Evolutionary conservation across 768 basidiomycete genomes (phyloP).

Genomic region (Heimioporus sp.): DNA sequence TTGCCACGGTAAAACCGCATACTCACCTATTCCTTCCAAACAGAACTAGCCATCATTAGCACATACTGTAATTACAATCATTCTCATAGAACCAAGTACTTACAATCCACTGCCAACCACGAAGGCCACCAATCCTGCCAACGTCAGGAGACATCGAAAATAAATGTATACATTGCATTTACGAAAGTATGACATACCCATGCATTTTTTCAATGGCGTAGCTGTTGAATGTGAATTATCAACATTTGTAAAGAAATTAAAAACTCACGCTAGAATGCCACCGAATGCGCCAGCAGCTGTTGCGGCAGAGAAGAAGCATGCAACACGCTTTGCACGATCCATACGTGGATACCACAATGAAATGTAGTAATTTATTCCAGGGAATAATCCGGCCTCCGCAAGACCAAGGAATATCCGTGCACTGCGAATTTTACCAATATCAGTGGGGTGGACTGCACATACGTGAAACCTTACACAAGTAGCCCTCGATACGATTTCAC

Average conservation of each 20-base stretch:
- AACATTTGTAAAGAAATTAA: not conserved
- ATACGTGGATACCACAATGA: conserved; percentile 58
- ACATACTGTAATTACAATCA: not conserved
- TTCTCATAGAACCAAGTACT: conserved; percentile 2
- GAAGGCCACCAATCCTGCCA: conserved; percentile 29
- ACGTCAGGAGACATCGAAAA: not conserved
- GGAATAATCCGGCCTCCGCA: conserved; percentile 44
- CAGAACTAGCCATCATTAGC: conserved; percentile 27
- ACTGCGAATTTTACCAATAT: conserved; percentile 12
- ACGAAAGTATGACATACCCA: conserved; percentile 29
- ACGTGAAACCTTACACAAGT: conserved; percentile 24
- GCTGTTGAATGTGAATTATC: conserved; percentile 19
- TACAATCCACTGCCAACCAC: conserved; percentile 41
- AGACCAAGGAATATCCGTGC: conserved; percentile 44
- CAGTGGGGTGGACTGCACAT: no score
- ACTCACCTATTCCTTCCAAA: conserved; percentile 24
- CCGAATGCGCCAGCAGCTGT: conserved; percentile 50
- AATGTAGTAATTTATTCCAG: conserved; percentile 41
- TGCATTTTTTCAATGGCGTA: conserved; percentile 33
- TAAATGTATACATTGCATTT: not conserved
- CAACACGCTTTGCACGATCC: conserved; percentile 54
- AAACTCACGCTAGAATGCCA: conserved; percentile 45
- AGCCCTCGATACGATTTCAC: conserved; percentile 31
- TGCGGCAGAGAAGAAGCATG: conserved; percentile 58
- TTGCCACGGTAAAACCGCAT: not conserved